Percentiles rank a stretch among this genome's conserved stretches.
These are phyloP conservation scores for Centella asiatica DNA, from an alignment of 129 eudicot species.

Conservation along the genomic window DNA sequence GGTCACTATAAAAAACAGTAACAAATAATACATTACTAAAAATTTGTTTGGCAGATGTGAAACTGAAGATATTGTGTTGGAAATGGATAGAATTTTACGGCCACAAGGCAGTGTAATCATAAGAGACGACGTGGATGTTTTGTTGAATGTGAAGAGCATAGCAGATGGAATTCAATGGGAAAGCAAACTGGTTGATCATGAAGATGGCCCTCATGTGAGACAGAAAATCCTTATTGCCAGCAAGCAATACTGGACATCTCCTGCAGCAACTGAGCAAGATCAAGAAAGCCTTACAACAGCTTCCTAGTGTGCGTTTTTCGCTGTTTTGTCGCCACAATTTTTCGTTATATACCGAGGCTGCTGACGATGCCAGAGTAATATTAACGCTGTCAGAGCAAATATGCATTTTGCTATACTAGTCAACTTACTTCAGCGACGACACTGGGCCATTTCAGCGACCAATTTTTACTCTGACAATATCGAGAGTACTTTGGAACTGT, in stretches of 20 bases:
- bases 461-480: too few species aligned
- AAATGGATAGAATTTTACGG: conserved; percentile 74
- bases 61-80: conserved; percentile 62
- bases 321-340: too few species aligned
- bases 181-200: conserved; percentile 65
- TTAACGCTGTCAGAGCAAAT: too few species aligned
- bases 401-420: too few species aligned
- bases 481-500: too few species aligned
- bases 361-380: too few species aligned
- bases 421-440: too few species aligned
- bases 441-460: too few species aligned
- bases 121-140: conserved; percentile 71
- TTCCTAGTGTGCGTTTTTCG: not conserved
- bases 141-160: conserved; percentile 51
- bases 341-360: too few species aligned
- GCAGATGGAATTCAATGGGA: conserved; percentile 65
- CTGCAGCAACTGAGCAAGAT: conserved; percentile 13
- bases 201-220: conserved; percentile 62
- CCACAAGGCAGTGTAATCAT: conserved; percentile 81
- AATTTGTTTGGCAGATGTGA: conserved; percentile 45
- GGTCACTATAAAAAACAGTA: not conserved
- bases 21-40: not conserved
- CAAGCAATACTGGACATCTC: conserved; percentile 71
- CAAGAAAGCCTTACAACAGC: not conserved
- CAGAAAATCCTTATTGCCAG: conserved; percentile 67